Evolutionary conservation across 495 filamentous ascomycete genomes (phyloP).

Genomic region (Bombardia bombarda): DNA sequence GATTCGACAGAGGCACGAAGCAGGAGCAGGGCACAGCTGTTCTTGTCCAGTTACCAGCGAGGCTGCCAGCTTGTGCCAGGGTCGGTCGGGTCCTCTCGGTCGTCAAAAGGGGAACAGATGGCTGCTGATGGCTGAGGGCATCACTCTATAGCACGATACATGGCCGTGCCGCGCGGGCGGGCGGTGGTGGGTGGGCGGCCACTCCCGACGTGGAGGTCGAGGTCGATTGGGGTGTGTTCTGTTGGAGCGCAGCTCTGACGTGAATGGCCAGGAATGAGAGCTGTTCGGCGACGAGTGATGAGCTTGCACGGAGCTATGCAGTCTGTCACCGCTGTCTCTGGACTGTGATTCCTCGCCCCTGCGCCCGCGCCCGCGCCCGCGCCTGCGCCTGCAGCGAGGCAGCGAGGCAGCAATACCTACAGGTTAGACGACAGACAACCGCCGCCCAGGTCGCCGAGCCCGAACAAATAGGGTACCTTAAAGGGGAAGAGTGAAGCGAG

Average conservation of each 20-base stretch:
- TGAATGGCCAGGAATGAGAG: too few relatives aligned
- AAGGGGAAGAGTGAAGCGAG: too few relatives aligned
- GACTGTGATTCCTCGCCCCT: background rate
- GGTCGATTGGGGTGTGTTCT: background rate
- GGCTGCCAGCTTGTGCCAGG: background rate
- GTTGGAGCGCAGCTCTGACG: background rate
- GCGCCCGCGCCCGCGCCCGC: too few relatives aligned
- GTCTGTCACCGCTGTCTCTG: background rate
- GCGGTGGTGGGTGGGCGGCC: background rate
- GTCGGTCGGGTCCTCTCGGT: background rate
- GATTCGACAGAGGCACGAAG: background rate
- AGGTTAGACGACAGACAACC: background rate
- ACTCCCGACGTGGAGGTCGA: background rate
- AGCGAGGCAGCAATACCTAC: background rate
- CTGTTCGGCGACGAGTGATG: too few relatives aligned
- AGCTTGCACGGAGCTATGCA: background rate
- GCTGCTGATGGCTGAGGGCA: too few relatives aligned
- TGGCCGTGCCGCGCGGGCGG: too few relatives aligned
- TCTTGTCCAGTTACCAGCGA: background rate
- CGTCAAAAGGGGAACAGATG: background rate
- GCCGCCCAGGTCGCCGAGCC: too few relatives aligned
- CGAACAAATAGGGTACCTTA: too few relatives aligned
- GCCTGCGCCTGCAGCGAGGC: background rate
- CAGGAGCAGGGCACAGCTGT: constrained; percentile 6
- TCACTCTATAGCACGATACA: too few relatives aligned